Evolutionary conservation across 257 asterid genomes (phyloP), one percentile per base, ranked within the genome.

Genomic region (Primulina tabacum): DNA sequence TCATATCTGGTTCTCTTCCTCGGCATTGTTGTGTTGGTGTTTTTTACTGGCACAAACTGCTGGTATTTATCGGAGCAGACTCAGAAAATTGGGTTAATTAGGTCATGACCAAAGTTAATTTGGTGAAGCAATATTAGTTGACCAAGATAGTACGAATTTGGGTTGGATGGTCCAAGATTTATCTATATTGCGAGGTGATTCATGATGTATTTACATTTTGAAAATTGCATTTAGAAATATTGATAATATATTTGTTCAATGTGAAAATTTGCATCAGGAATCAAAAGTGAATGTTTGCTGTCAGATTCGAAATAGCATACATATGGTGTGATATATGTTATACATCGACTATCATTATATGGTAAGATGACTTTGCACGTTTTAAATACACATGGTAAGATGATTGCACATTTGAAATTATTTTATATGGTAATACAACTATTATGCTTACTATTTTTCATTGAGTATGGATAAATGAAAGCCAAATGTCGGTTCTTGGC

Each of bases 21-120:
- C 8, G 82, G 75, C 83, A 82, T 85, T 68, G 35, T 79, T 64
- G 59, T 34, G 53, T 32, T 63, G 18, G 83, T 78, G 61, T 4
- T 60, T 75, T 72, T 67, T 61, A 47, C 47, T 56, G 24, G 66
- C 37, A 62, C 68, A 57, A 35, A 61, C 47, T 34, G 64, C 70
- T 21, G 60, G 83, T 78, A 75, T 67, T 61, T 82, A 76, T 63
- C 76, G 78, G 71, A 59, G 40, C 62, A 40, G 17, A 71, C 30
- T 6, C 26, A 29, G 56, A 50, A 34, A 64, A 62, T 71, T 66
- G 33, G 29, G 47, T 30, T 14, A 4, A 32, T 37, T 53, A 12
- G 17, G 26, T 67, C n/a, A 64, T 67, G 47, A 38, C 38, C 64
- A 47, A 63, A 50, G 16, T 62, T 40, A 62, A 55, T 74, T 30